Base-by-base conservation (phyloP, 1,284 basidiomycete species). In the Papiliotrema fonsecae region DNA sequence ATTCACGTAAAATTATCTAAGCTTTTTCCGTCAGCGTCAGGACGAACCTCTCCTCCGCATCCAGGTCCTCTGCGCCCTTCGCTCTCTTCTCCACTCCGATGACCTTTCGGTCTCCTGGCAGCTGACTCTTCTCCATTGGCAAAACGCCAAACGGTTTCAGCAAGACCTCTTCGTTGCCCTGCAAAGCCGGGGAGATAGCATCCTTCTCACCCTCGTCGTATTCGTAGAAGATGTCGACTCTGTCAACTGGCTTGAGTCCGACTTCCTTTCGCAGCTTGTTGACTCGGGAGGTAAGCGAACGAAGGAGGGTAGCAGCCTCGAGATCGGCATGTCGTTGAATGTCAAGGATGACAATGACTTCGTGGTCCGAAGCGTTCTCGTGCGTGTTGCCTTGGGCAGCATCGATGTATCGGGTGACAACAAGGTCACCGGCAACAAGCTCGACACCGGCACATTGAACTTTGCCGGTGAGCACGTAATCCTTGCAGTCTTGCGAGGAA, bases 191-290 rank as follows among this genome's bases (percentile, higher is more conserved):
- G 24, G 83, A 75, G 53, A 97, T 71, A 27, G 85, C 85, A 27
- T 76, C 75, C 14, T 85, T 84, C 25, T 79, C 67, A 18, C 83
- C 86, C 14, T 81, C 78, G 63, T 87, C 85, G 68, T 96, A 89
- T 52, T 75, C 76, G 77, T 94, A 94, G 76, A 85, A 94, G 36
- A 97, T 82, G 50, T 90, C 82, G 37, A 97, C 84, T 67, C 96
- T 90, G 70, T 99, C 96, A 11, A 91, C 93, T 24, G 92, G 86
- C 71, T 92, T 89, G 58, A 98, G 77, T 2, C 92, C 91, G 1
- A 91, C 92, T 73, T 92, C 90, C 77, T 99, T 99, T 58, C 96
- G 81, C 58, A 97, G 77, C 69, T 92, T 90, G 78, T 99, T 96
- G 42, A 98, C 86, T 46, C 94, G 86, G 65, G 96, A 96, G 59